phyloP scores from a whole-genome alignment of 768 basidiomycete genomes.

The Serpula lacrymans region DNA sequence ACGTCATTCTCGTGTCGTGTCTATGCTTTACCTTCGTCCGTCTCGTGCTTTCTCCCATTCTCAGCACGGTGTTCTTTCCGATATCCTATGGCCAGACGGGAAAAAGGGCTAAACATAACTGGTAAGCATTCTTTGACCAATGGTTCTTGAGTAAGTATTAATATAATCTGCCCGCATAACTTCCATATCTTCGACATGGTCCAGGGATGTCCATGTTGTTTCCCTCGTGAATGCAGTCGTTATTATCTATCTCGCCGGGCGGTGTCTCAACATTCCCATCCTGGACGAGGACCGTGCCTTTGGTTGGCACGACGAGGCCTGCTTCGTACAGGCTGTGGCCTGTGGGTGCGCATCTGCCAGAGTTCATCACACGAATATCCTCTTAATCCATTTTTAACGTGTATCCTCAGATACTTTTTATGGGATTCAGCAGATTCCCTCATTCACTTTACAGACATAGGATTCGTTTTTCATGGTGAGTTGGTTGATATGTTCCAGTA shows the following conservation, averaged over 20 bases:
- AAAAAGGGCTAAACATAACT: conserved; percentile 52
- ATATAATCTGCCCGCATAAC: no score
- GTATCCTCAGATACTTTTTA: conserved; percentile 58
- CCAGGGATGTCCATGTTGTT: conserved; percentile 66
- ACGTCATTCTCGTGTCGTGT: conserved; percentile 52
- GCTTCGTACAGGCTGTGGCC: conserved; percentile 63
- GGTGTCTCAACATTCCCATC: conserved; percentile 44
- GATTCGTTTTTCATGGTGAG: conserved; percentile 76
- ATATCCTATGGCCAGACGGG: conserved; percentile 46
- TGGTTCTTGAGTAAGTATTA: background rate
- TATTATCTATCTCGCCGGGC: conserved; percentile 61
- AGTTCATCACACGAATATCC: no score
- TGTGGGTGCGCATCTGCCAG: conserved; percentile 49
- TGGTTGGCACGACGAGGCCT: conserved; percentile 64
- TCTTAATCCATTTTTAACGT: background rate
- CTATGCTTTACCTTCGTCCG: conserved; percentile 58
- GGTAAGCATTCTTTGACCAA: conserved; percentile 37
- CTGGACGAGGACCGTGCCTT: conserved; percentile 64
- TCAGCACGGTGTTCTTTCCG: conserved; percentile 47
- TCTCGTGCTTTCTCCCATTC: conserved; percentile 50
- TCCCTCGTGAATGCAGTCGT: conserved; percentile 72
- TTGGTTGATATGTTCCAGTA: conserved; percentile 1
- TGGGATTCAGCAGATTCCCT: conserved; percentile 80
- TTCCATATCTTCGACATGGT: background rate
- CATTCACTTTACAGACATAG: conserved; percentile 63